These are phyloP conservation scores for Tillandsia leiboldiana DNA, from an alignment of 176 grass and related monocot species.

Conservation along the genomic window DNA sequence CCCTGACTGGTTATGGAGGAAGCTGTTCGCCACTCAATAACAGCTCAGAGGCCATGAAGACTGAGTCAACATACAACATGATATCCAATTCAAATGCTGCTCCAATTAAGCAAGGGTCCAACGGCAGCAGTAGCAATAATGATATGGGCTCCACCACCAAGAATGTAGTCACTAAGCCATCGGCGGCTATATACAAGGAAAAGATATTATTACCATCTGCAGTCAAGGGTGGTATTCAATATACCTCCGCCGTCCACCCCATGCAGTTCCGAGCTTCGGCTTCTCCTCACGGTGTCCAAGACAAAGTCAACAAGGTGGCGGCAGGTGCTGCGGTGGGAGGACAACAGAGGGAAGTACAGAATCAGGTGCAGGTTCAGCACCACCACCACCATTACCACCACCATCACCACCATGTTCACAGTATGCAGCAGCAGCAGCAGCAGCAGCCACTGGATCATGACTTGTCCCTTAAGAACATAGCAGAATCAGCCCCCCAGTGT, in stretches of 20 bases:
- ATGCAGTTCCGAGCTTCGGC: constrained; percentile 37
- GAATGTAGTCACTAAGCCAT: constrained; percentile 48
- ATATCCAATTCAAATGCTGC: constrained; percentile 40
- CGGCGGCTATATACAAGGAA: not conserved
- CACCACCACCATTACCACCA: constrained; percentile 18
- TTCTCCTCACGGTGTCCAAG: constrained; percentile 17
- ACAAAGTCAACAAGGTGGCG: constrained; percentile 20
- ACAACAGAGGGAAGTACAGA: constrained; percentile 5
- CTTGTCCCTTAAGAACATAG: constrained; percentile 20
- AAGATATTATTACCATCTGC: constrained; percentile 1
- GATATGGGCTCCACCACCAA: constrained; percentile 78
- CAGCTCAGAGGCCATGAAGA: constrained; percentile 65
- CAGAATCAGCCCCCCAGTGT: constrained; percentile 19
- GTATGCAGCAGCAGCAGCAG: constrained; percentile 7
- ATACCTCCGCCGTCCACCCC: constrained; percentile 8
- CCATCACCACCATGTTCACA: constrained; percentile 12
- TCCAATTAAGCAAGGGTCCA: constrained; percentile 59
- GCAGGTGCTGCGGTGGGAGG: not conserved
- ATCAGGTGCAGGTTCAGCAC: constrained; percentile 8
- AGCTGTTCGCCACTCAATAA: constrained; percentile 58
- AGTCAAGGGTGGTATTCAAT: not conserved
- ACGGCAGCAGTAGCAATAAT: constrained; percentile 62
- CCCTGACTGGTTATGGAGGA: constrained; percentile 23
- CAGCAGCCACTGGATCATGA: constrained; percentile 31
- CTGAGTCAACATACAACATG: constrained; percentile 45